A percentile compares a stretch with the other conserved stretches of the same genome.
phyloP scores from a whole-genome alignment of 140 eudicot species.

The Flaveria floridana region DNA sequence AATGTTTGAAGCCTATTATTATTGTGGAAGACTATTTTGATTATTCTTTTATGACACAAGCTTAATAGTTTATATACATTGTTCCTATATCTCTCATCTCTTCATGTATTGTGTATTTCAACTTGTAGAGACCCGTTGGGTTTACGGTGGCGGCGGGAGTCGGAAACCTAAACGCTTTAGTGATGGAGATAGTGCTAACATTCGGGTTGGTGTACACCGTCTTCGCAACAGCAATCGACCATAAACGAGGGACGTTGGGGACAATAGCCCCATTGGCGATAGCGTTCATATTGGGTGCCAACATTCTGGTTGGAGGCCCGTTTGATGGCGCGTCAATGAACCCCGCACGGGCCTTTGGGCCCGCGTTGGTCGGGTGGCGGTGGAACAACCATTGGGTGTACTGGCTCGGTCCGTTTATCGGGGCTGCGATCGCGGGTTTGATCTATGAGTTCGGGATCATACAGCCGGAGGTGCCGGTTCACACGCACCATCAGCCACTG shows the following conservation, averaged over 20 bases:
- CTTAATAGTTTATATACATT: too few species aligned
- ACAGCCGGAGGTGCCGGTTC: constrained; percentile 50
- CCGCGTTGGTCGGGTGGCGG: constrained; percentile 86
- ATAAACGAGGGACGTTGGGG: constrained; percentile 69
- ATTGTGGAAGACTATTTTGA: too few species aligned
- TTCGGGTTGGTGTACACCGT: constrained; percentile 74
- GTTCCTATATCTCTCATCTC: background rate
- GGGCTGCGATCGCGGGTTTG: constrained; percentile 68
- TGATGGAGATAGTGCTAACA: constrained; percentile 75
- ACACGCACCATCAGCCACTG: constrained; percentile 74
- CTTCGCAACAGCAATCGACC: constrained; percentile 81
- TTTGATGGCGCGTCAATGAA: constrained; percentile 86
- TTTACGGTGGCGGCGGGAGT: constrained; percentile 62
- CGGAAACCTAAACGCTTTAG: constrained; percentile 60
- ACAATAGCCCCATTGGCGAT: constrained; percentile 84
- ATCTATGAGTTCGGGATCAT: constrained; percentile 73
- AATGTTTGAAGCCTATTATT: too few species aligned
- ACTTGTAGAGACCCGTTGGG: constrained; percentile 69
- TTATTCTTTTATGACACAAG: too few species aligned
- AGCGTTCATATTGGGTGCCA: constrained; percentile 73
- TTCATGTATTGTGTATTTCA: background rate
- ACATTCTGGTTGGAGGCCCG: constrained; percentile 84
- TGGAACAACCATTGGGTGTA: constrained; percentile 91
- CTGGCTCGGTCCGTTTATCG: constrained; percentile 87
- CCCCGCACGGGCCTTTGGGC: constrained; percentile 94